Conservation (phyloP, 2,329 filamentous ascomycete species). For the Akanthomyces lecanii region DNA sequence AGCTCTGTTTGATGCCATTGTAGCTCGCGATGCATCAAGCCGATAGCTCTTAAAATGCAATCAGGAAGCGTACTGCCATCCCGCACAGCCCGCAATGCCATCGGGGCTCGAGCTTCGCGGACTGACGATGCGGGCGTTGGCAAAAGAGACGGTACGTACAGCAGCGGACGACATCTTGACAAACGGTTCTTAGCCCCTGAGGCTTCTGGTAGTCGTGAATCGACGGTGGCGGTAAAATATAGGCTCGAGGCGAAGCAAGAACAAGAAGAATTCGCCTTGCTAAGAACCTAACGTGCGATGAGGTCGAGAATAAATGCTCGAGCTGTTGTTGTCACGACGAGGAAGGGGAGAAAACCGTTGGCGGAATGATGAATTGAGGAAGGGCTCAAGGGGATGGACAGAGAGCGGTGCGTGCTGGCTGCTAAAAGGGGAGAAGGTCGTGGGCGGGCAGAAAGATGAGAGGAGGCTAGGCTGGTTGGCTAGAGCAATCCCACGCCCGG, state of each 20-base stretch:
- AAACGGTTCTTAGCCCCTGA: conserved; percentile 16
- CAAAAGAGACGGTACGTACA: conserved; percentile 19
- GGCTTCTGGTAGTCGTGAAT: conserved; percentile 13
- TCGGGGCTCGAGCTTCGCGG: not conserved
- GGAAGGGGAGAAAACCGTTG: conserved; percentile 10
- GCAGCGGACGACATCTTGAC: conserved; percentile 24
- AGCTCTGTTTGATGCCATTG: conserved; percentile 5
- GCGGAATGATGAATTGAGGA: conserved; percentile 17
- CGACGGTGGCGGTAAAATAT: conserved; percentile 10
- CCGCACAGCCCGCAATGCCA: not conserved
- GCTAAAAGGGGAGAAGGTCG: conserved; percentile 21
- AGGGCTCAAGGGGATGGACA: conserved; percentile 15
- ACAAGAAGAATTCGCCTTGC: not conserved
- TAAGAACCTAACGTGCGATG: not conserved
- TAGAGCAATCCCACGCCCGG: conserved; percentile 21
- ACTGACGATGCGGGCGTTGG: not conserved
- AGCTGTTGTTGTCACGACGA: conserved; percentile 6
- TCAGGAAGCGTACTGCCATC: not conserved
- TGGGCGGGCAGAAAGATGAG: conserved; percentile 15
- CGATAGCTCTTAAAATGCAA: not conserved
- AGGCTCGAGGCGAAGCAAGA: not conserved
- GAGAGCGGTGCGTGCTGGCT: conserved; percentile 12
- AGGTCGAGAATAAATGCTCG: conserved; percentile 6
- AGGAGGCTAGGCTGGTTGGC: conserved; percentile 1
- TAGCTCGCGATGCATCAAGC: not conserved